Evolutionary conservation across 192 early-diverging fungal genomes (phyloP).

Genomic region (Gigaspora rosea): DNA sequence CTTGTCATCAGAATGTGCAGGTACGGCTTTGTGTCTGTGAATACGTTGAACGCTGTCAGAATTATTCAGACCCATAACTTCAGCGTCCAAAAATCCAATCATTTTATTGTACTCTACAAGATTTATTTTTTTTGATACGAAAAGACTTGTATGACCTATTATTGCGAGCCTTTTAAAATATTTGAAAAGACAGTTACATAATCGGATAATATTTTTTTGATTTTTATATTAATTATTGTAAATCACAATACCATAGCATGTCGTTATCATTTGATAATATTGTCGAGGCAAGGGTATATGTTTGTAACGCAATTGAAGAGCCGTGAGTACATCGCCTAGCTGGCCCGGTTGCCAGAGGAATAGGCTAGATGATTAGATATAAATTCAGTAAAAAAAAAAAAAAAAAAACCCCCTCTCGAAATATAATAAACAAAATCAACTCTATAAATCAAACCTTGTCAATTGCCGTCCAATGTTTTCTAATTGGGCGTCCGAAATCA

Average conservation of each 20-base stretch:
- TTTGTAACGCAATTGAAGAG: neutral
- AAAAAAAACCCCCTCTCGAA: neutral
- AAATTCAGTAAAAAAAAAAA: neutral
- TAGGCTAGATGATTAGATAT: neutral
- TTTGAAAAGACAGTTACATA: neutral
- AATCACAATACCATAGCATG: conserved; percentile 9
- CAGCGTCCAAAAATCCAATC: neutral
- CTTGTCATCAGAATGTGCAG: conserved; percentile 1
- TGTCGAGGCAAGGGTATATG: neutral
- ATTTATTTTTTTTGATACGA: neutral
- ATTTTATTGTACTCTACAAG: neutral
- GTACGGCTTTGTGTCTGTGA: neutral
- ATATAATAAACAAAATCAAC: too few relatives aligned
- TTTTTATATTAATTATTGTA: neutral
- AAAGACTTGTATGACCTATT: conserved; percentile 17
- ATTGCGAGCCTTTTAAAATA: conserved; percentile 7
- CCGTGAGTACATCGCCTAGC: neutral
- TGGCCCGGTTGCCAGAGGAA: neutral
- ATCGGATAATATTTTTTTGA: neutral
- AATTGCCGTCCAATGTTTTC: too few relatives aligned
- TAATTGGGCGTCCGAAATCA: too few relatives aligned
- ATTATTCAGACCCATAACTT: conserved; percentile 13
- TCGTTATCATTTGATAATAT: neutral
- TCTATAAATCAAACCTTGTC: too few relatives aligned
- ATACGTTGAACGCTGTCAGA: neutral